Base-by-base conservation (phyloP, 2,329 filamentous ascomycete species). In the Leptographium lundbergii region DNA sequence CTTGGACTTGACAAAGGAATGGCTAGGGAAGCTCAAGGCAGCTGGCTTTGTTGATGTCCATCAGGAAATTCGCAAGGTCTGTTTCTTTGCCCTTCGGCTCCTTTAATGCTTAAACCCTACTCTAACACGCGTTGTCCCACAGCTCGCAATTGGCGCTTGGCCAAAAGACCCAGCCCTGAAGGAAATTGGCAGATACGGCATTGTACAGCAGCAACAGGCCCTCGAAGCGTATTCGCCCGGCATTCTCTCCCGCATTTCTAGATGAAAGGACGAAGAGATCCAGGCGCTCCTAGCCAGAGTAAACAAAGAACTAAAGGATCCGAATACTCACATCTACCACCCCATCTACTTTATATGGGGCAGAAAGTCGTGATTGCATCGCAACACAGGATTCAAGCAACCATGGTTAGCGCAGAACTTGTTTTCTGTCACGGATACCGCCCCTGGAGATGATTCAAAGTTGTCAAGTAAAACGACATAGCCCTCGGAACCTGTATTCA, bases 91-190 rank as follows among this genome's bases (percentile, higher is more conserved):
- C 36, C 13, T 17, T 13, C 14, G 3, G 13, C 36, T 36, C 36
- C 36, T 13, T 39, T 3, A 5, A 39, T 14, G 1, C 9, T 39
- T 39, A 13, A 39, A 39, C 13, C 36, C 36, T 17, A 17, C 14
- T 1, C 3, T 17, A 17, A 39, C 36, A 39, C 36, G 13, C 6
- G 2, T 39, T 17, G 4, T 39, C 36, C 13, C 13, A 39, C 36
- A 39, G 36, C 36, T 39, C 36, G 70, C 71, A 3, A 62, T 72
- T 14, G 68, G 67, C 13, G 63, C 66, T 9, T 72, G 70, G 70
- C 50, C 59, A 17, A 57, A 55, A 27, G 59, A 60, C 56, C 39
- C 51, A 29, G 22, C 17, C 24, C 53, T 57, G n/a, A 60, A 60
- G 52, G 56, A 60, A 9, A 48, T 60, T 27, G 59, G 59, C 24